Percentiles rank a stretch among this genome's conserved stretches.
Evolutionary conservation across 345 rosid species (phyloP).

Genomic region (Hibiscus tridactylites): DNA sequence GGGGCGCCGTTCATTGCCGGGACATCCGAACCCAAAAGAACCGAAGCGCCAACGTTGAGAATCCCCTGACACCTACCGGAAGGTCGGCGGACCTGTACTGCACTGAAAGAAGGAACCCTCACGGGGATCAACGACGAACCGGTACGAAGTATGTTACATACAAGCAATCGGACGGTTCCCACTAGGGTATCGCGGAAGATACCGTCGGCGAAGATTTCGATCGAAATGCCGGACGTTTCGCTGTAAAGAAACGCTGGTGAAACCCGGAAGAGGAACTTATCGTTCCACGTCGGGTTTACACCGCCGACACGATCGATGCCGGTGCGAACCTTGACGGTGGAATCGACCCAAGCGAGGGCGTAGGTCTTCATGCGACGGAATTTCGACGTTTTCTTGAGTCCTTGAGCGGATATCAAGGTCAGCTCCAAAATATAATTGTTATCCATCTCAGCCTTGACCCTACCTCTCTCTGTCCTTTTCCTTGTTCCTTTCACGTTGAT

Average conservation of each 20-base stretch:
- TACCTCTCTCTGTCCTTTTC: not conserved
- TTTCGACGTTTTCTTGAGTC: slow-evolving; percentile 48
- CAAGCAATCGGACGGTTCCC: slow-evolving; percentile 65
- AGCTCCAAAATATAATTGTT: slow-evolving; percentile 50
- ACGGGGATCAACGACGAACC: not conserved
- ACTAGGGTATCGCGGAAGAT: slow-evolving; percentile 53
- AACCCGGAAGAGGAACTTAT: slow-evolving; percentile 69
- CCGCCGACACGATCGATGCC: slow-evolving; percentile 56
- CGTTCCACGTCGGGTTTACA: slow-evolving; percentile 80
- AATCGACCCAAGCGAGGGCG: slow-evolving; percentile 59
- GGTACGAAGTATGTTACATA: slow-evolving; percentile 44
- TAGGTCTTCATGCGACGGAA: slow-evolving; percentile 55
- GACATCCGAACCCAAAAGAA: slow-evolving; percentile 41
- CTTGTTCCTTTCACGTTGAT: not conserved
- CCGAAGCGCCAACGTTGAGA: slow-evolving; percentile 54
- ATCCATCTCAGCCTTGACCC: slow-evolving; percentile 16
- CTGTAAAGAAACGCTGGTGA: slow-evolving; percentile 45
- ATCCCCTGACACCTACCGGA: slow-evolving; percentile 69
- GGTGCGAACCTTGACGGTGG: slow-evolving; percentile 56
- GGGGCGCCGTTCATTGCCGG: slow-evolving; percentile 17
- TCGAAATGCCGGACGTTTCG: slow-evolving; percentile 63
- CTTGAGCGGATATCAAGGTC: slow-evolving; percentile 85
- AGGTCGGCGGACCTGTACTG: slow-evolving; percentile 45
- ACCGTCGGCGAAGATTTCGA: slow-evolving; percentile 72
- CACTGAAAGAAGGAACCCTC: slow-evolving; percentile 27